Evolutionary conservation across 2,329 filamentous ascomycete genomes (phyloP).

Genomic region (Aspergillus cejpii): DNA sequence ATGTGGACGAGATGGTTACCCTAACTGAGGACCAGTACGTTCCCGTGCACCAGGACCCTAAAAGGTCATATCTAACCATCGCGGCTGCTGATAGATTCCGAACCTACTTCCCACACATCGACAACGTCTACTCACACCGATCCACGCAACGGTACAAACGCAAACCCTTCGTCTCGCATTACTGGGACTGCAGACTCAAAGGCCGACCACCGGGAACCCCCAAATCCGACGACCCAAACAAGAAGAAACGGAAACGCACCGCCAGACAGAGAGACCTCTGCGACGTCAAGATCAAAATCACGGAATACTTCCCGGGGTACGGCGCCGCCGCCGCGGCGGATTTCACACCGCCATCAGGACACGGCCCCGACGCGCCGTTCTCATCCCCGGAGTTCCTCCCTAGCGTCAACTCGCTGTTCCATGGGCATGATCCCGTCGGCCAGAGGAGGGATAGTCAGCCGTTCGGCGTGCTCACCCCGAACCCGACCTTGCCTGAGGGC

Average conservation of each 20-base stretch:
- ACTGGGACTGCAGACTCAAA: constrained; percentile 78
- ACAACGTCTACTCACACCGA: constrained; percentile 78
- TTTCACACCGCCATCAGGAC: constrained; percentile 17
- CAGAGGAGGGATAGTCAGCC: constrained; percentile 18
- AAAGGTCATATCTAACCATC: constrained; percentile 2
- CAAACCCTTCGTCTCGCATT: constrained; percentile 75
- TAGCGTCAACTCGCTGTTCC: constrained; percentile 22
- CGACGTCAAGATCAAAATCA: constrained; percentile 81
- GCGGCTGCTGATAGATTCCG: constrained; percentile 53
- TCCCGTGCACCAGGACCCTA: background rate
- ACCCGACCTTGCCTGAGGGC: constrained; percentile 34
- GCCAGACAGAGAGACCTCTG: constrained; percentile 72
- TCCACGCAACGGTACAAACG: constrained; percentile 76
- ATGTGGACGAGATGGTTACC: constrained; percentile 66
- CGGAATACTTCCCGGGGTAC: constrained; percentile 60
- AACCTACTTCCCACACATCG: constrained; percentile 75
- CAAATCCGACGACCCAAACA: constrained; percentile 71
- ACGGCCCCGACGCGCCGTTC: constrained; percentile 15
- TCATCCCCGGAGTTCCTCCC: constrained; percentile 18
- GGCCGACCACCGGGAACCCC: constrained; percentile 70
- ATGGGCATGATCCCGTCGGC: constrained; percentile 6
- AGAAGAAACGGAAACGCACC: constrained; percentile 72
- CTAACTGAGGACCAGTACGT: constrained; percentile 67
- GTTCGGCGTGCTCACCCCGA: constrained; percentile 43
- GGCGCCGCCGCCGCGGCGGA: constrained; percentile 26